Base-by-base conservation (phyloP, 345 rosid genomes). In the Tarenaya hassleriana region DNA sequence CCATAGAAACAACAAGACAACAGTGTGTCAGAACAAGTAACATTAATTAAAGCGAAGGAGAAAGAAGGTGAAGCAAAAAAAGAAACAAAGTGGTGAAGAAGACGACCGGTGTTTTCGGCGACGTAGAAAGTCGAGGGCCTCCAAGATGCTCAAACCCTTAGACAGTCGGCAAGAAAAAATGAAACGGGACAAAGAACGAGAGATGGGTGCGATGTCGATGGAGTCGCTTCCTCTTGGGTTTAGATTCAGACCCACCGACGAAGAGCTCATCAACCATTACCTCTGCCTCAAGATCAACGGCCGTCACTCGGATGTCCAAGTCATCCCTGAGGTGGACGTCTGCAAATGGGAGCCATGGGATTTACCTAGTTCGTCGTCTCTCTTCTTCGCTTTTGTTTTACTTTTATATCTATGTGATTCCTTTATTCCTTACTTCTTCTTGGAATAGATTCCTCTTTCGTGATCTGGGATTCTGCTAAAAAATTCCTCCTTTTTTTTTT, bases 321-420 rank as follows among this genome's bases (percentile, higher is more conserved):
- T 88, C 44, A 76, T 88, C 53, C 81, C 76, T 39, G 96, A 84
- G 24, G 48, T 88, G 40, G 96, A 88, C 49, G 75, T 88, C 51
- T 88, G 96, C 72, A 84, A 80, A 69, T 74, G 78, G 76, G 94
- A 88, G 68, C 96, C 96, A 42, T 88, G 96, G 94, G 94, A 88
- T 71, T 73, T 88, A 58, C 94, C 96, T 43, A 79, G 94, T 42
- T 47, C 41, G 14, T 45, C 31, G 29, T 40, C 56, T 34, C 16
- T 37, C 19, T 45, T 12, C 3, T 13, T 7, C 14, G 1, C 20
- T 13, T 27, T 20, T 19, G 18, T 41, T 35, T 10, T 0, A 12
- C 2, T 58, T 35, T 55, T 12, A 21, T 56, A 38, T 18, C 11
- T 21, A 32, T 60, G 32, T 20, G 31, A 21, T 52, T 44, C 47